Percentiles rank a stretch among this genome's conserved stretches.
Evolutionary conservation across 441 rosid genomes (phyloP).

Genomic region (Lepidium campestre): DNA sequence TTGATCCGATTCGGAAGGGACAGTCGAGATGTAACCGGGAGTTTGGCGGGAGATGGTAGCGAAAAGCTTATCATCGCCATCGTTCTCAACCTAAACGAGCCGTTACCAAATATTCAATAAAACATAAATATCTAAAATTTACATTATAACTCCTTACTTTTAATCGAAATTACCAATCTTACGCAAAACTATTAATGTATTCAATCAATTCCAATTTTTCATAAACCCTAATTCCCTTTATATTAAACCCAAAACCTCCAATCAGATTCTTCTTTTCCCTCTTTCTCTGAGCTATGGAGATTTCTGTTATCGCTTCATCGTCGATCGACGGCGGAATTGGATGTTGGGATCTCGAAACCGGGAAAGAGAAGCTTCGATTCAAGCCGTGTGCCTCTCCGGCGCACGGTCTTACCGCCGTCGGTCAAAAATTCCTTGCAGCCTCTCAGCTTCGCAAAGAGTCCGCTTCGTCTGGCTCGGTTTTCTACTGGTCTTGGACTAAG

Average conservation of each 20-base stretch:
- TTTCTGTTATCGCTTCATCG: conserved; percentile 59
- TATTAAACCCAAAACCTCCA: background rate
- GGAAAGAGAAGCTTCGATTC: conserved; percentile 60
- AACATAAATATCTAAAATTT: background rate
- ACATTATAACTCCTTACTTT: background rate
- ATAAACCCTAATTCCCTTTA: conserved; percentile 15
- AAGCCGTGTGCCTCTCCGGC: conserved; percentile 65
- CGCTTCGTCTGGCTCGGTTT: conserved; percentile 55
- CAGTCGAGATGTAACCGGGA: conserved; percentile 22
- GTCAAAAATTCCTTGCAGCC: conserved; percentile 58
- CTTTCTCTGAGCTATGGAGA: conserved; percentile 32
- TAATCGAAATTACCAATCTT: background rate
- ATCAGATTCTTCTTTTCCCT: background rate
- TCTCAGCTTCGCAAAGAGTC: conserved; percentile 62
- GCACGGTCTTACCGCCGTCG: conserved; percentile 63
- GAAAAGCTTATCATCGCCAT: conserved; percentile 30
- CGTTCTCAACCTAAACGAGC: background rate
- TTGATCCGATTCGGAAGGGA: conserved; percentile 18
- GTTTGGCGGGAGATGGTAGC: conserved; percentile 40
- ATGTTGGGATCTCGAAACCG: conserved; percentile 72
- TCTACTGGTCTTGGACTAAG: conserved; percentile 82
- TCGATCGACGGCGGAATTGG: conserved; percentile 63
- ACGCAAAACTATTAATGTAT: background rate
- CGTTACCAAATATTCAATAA: conserved; percentile 4
- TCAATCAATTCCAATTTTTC: background rate